Evolutionary conservation across 2,329 filamentous ascomycete genomes (phyloP).

Genomic region (Emergomyces orientalis): DNA sequence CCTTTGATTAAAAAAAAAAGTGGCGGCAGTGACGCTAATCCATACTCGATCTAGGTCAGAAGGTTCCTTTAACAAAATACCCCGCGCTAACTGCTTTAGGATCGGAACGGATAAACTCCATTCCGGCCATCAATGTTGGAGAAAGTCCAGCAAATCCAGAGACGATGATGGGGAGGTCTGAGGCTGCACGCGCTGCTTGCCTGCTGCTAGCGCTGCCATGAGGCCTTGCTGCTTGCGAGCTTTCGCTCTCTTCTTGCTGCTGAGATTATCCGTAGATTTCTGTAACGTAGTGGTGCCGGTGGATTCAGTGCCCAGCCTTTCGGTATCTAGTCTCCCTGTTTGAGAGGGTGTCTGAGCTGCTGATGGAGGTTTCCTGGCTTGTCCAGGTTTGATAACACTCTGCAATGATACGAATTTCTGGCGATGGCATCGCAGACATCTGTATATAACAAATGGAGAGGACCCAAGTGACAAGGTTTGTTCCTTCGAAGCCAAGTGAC

Average conservation of each 20-base stretch:
- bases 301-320: neutral
- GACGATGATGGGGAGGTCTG: constrained; percentile 26
- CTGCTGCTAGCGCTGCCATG: constrained; percentile 44
- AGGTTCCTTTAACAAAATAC: constrained; percentile 16
- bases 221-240: constrained; percentile 46
- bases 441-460: constrained; percentile 22
- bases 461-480: neutral
- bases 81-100: constrained; percentile 29
- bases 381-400: constrained; percentile 14
- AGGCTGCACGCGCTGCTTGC: constrained; percentile 14
- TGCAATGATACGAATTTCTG: constrained; percentile 24
- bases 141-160: constrained; percentile 47
- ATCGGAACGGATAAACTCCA: constrained; percentile 13
- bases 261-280: constrained; percentile 32
- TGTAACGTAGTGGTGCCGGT: constrained; percentile 8
- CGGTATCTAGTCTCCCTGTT: neutral
- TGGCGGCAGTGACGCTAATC: constrained; percentile 8
- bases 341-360: constrained; percentile 9
- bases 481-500: neutral
- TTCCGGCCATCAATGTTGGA: constrained; percentile 31
- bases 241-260: constrained; percentile 49
- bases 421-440: constrained; percentile 31
- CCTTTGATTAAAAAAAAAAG: constrained; percentile 6
- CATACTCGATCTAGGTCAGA: neutral
- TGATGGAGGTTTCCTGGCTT: constrained; percentile 13